These are phyloP conservation scores for Umbelopsis sp. DNA, from an alignment of 192 early-diverging fungal genomes.

Conservation along the genomic window DNA sequence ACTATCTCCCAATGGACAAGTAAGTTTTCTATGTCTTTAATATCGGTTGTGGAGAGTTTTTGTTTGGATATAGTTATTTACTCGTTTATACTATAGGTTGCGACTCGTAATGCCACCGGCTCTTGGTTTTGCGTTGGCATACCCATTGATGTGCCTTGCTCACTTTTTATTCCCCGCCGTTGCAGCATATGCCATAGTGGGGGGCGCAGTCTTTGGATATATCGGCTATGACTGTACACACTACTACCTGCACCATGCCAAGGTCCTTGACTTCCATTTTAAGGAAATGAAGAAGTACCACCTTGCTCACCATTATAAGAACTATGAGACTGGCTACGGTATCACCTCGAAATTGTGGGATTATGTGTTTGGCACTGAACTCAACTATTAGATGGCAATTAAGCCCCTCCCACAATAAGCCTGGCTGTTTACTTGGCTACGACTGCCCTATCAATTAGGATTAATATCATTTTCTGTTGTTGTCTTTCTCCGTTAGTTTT, in stretches of 20 bases:
- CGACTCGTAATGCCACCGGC: constrained; percentile 97
- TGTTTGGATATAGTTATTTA: not conserved
- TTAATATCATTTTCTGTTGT: not conserved
- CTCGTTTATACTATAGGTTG: constrained; percentile 49
- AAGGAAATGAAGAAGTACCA: constrained; percentile 93
- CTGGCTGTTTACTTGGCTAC: not conserved
- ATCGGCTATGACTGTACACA: constrained; percentile 92
- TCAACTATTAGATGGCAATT: constrained; percentile 41
- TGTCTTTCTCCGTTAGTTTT: not conserved
- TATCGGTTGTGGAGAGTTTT: not conserved
- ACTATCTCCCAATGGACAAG: constrained; percentile 96
- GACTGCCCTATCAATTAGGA: not conserved
- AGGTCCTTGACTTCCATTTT: constrained; percentile 69
- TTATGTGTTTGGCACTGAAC: constrained; percentile 70
- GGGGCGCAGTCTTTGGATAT: constrained; percentile 81
- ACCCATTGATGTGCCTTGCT: constrained; percentile 56
- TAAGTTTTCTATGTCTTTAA: constrained; percentile 31
- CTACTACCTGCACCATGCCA: constrained; percentile 94
- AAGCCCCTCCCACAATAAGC: not conserved
- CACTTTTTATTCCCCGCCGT: constrained; percentile 63
- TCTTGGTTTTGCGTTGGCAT: constrained; percentile 68
- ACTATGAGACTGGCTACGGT: constrained; percentile 84
- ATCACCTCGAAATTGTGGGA: constrained; percentile 95
- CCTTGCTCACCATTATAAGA: constrained; percentile 93
- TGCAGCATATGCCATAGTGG: constrained; percentile 67